Conservation (phyloP, 768 basidiomycete genomes). For the Boletus speciosus region DNA sequence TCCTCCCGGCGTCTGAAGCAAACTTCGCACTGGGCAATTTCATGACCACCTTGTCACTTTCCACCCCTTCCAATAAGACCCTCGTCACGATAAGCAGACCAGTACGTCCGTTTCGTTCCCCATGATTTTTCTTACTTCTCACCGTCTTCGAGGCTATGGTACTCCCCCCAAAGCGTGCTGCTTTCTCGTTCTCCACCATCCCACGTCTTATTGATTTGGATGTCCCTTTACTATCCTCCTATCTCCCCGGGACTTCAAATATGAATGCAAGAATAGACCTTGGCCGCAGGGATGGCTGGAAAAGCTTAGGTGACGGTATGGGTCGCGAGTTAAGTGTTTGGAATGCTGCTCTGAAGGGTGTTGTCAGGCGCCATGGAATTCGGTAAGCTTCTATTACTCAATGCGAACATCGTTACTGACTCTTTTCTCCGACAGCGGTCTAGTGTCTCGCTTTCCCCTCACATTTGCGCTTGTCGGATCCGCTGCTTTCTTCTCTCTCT, state of each 20-base stretch:
- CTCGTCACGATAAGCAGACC: constrained; percentile 58
- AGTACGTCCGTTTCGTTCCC: constrained; percentile 41
- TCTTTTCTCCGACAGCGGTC: constrained; percentile 43
- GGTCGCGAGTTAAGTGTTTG: constrained; percentile 71
- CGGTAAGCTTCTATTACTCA: constrained; percentile 44
- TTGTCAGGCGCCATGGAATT: constrained; percentile 62
- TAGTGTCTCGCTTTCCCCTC: constrained; percentile 68
- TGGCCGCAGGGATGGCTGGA: constrained; percentile 75
- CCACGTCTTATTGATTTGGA: constrained; percentile 45
- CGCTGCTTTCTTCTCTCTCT: constrained; percentile 44
- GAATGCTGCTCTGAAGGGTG: constrained; percentile 58
- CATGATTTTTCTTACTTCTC: background rate
- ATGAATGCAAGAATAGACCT: constrained; percentile 63
- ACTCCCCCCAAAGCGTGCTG: constrained; percentile 35
- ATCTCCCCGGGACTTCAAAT: constrained; percentile 44
- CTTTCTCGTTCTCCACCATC: constrained; percentile 36
- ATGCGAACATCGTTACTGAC: background rate
- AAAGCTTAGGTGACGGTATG: constrained; percentile 59
- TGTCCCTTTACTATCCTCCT: constrained; percentile 57
- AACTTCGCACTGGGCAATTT: constrained; percentile 82
- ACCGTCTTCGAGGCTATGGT: constrained; percentile 52
- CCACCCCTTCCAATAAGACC: constrained; percentile 59
- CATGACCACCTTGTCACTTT: constrained; percentile 67
- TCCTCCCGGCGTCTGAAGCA: constrained; percentile 60
- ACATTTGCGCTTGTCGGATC: constrained; percentile 47